Evolutionary conservation across 768 basidiomycete species (phyloP).

Genomic region (Boletus vinaceobasis): DNA sequence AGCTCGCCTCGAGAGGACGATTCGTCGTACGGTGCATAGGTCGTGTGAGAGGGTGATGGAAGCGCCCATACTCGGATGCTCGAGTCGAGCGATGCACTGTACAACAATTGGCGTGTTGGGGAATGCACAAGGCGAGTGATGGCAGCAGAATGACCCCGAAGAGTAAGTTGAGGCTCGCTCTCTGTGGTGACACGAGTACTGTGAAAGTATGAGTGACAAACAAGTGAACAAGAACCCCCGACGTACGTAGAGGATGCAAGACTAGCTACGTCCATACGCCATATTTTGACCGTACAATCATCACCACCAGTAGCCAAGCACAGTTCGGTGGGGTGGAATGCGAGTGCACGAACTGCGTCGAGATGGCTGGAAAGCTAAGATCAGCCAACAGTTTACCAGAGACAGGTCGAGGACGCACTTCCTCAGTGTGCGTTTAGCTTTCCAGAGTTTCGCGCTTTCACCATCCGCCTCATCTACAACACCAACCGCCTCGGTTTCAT

Average conservation of each 20-base stretch:
- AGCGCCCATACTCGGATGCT: constrained; percentile 91
- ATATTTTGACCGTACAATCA: constrained; percentile 94
- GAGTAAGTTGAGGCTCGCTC: constrained; percentile 88
- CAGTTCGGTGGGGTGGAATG: constrained; percentile 84
- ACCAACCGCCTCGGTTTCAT: constrained; percentile 49
- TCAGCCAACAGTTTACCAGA: constrained; percentile 2
- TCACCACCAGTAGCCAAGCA: constrained; percentile 92
- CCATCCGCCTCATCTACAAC: constrained; percentile 66
- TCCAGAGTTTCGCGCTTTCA: constrained; percentile 77
- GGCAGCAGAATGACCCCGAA: constrained; percentile 88
- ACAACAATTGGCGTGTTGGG: constrained; percentile 70
- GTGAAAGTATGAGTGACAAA: constrained; percentile 8
- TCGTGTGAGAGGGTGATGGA: constrained; percentile 72
- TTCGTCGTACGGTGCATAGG: constrained; percentile 89
- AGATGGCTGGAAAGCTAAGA: constrained; percentile 61
- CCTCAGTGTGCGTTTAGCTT: constrained; percentile 79
- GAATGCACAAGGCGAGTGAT: constrained; percentile 85
- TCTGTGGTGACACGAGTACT: constrained; percentile 77
- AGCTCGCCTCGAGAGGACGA: constrained; percentile 73
- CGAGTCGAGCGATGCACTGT: constrained; percentile 91
- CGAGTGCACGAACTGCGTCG: constrained; percentile 86
- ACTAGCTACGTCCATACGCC: constrained; percentile 80
- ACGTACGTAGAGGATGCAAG: constrained; percentile 78
- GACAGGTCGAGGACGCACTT: constrained; percentile 56
- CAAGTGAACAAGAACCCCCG: neutral